Conservation (phyloP, 768 basidiomycete species). For the Calocybe cyanea region DNA sequence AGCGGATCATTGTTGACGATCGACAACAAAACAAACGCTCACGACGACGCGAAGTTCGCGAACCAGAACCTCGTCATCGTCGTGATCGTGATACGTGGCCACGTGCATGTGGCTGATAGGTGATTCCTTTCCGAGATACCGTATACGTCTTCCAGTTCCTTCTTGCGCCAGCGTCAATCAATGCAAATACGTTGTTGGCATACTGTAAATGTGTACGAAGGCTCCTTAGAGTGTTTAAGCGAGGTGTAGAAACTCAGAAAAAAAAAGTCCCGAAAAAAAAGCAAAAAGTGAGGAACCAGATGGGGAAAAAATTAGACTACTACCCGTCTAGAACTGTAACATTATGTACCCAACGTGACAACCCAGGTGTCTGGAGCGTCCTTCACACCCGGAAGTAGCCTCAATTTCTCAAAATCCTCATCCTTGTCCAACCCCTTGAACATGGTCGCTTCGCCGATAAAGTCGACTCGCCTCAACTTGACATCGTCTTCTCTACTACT, state of each 20-base stretch:
- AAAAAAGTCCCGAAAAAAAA: background rate
- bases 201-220: background rate
- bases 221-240: background rate
- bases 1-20: too few relatives aligned
- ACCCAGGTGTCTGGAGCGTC: slow-evolving; percentile 55
- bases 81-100: too few relatives aligned
- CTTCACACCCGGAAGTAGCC: slow-evolving; percentile 43
- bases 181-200: background rate
- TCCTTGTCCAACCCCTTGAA: slow-evolving; percentile 64
- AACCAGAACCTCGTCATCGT: too few relatives aligned
- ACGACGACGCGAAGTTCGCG: too few relatives aligned
- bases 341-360: slow-evolving; percentile 36
- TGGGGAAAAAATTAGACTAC: too few relatives aligned
- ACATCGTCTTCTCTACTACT: slow-evolving; percentile 29
- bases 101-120: too few relatives aligned
- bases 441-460: slow-evolving; percentile 51
- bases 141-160: too few relatives aligned
- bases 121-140: too few relatives aligned
- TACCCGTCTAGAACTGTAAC: too few relatives aligned
- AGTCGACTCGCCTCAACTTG: slow-evolving; percentile 56
- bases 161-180: too few relatives aligned
- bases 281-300: background rate
- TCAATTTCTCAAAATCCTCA: slow-evolving; percentile 48
- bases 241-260: background rate
- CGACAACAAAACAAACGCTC: too few relatives aligned